A percentile compares a stretch with the other conserved stretches of the same genome.
Evolutionary conservation across 2,329 filamentous ascomycete genomes (phyloP).

Genomic region (Colletotrichum theobromicola): DNA sequence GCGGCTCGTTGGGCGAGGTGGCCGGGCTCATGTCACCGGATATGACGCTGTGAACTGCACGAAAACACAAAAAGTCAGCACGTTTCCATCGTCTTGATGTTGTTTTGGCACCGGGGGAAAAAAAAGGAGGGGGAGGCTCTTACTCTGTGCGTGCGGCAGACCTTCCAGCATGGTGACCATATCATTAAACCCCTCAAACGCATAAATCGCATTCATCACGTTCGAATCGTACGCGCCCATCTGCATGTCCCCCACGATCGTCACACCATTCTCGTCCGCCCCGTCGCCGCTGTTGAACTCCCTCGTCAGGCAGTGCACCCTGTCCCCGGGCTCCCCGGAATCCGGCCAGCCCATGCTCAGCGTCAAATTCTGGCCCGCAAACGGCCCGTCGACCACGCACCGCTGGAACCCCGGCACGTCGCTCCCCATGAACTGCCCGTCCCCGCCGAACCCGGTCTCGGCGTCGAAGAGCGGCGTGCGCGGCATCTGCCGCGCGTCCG

Average conservation of each 20-base stretch:
- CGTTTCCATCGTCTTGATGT: no score
- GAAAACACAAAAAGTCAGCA: no score
- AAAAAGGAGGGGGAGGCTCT: not conserved
- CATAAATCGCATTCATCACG: constrained; percentile 22
- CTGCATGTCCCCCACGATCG: constrained; percentile 25
- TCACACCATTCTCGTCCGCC: constrained; percentile 14
- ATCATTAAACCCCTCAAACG: constrained; percentile 13
- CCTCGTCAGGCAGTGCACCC: constrained; percentile 24
- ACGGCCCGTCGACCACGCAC: constrained; percentile 29
- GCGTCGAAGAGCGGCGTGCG: constrained; percentile 36
- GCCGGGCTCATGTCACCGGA: constrained; percentile 29
- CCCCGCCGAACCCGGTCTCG: constrained; percentile 34
- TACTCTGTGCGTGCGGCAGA: constrained; percentile 23
- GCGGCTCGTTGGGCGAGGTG: constrained; percentile 31
- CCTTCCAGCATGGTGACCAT: constrained; percentile 23
- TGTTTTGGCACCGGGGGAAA: no score
- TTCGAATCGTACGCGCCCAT: constrained; percentile 10
- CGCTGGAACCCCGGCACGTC: constrained; percentile 4
- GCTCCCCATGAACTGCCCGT: constrained; percentile 26
- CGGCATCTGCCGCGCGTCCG: constrained; percentile 7
- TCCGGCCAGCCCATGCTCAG: constrained; percentile 24
- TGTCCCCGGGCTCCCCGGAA: constrained; percentile 15
- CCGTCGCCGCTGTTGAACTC: constrained; percentile 21
- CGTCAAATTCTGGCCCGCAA: constrained; percentile 22
- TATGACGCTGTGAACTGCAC: constrained; percentile 22